Conservation (phyloP, 1,284 basidiomycete species). For the Coniferiporia weirii region DNA sequence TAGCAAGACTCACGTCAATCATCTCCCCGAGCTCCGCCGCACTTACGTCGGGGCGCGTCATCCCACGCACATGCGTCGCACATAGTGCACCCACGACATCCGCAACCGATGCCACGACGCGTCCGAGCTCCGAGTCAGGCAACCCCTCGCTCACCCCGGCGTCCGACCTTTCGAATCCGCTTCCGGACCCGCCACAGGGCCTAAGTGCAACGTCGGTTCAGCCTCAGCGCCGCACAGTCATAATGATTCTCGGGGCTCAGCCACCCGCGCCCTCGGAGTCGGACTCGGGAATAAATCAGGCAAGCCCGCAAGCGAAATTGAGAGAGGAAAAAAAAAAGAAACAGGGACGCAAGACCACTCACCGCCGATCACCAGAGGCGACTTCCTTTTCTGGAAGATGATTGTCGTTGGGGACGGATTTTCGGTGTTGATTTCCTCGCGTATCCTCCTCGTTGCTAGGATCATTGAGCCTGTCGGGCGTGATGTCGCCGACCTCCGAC, state of each 20-base stretch:
- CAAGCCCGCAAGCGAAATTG: not conserved
- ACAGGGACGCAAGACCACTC: not conserved
- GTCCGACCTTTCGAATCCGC: no score
- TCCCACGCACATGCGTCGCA: not conserved
- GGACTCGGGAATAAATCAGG: not conserved
- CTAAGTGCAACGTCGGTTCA: no score
- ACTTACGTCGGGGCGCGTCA: constrained; percentile 16
- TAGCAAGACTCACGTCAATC: constrained; percentile 35
- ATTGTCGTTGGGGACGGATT: no score
- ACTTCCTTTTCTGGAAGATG: not conserved
- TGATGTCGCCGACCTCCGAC: constrained; percentile 1
- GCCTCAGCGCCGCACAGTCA: no score
- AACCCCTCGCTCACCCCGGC: not conserved
- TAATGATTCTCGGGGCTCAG: no score
- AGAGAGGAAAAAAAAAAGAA: not conserved
- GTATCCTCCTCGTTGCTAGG: no score
- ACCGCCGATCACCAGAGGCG: not conserved
- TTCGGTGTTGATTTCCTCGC: not conserved
- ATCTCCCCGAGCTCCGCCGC: constrained; percentile 32
- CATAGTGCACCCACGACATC: constrained; percentile 8
- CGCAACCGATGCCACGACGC: constrained; percentile 7
- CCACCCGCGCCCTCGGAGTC: not conserved
- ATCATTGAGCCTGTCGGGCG: no score
- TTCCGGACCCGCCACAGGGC: no score
- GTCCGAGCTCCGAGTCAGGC: not conserved